A percentile compares a stretch with the other conserved stretches of the same genome.
These are phyloP conservation scores for Takashimella tepidaria DNA, from an alignment of 1,284 basidiomycete genomes.

Conservation along the genomic window DNA sequence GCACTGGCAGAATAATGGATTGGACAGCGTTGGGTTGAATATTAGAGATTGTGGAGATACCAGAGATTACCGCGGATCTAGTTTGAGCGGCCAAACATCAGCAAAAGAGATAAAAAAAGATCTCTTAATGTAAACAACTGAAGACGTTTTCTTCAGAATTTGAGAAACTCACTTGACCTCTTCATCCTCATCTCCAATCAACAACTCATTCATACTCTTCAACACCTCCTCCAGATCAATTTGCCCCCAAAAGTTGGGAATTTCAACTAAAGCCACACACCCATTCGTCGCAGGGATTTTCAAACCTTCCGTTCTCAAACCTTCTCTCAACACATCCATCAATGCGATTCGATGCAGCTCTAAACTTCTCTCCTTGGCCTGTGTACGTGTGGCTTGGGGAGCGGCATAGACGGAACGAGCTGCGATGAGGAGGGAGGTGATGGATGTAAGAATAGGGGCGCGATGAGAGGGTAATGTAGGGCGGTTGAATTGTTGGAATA, in stretches of 20 bases:
- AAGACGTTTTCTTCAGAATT: background rate
- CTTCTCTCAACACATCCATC: conserved; percentile 42
- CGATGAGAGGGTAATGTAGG: conserved; percentile 72
- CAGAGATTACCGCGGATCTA: conserved; percentile 64
- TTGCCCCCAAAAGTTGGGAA: conserved; percentile 59
- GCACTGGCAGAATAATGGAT: conserved; percentile 69
- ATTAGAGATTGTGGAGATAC: conserved; percentile 64
- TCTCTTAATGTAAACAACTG: no score
- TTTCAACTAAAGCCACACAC: conserved; percentile 60
- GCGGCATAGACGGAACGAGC: conserved; percentile 39
- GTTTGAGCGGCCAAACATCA: conserved; percentile 1
- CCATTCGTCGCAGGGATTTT: conserved; percentile 55
- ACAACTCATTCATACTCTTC: conserved; percentile 63
- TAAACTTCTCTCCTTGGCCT: conserved; percentile 51
- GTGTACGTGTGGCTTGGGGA: conserved; percentile 22
- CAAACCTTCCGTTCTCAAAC: conserved; percentile 49
- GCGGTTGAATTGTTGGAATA: conserved; percentile 68
- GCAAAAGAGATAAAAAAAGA: no score
- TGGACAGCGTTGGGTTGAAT: conserved; percentile 63
- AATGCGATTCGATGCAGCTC: conserved; percentile 69
- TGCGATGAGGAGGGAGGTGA: conserved; percentile 48
- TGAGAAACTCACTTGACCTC: conserved; percentile 48
- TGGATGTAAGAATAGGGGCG: conserved; percentile 61
- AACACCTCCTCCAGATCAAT: conserved; percentile 76
- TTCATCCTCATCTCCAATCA: conserved; percentile 58